Percentiles rank a stretch among this genome's conserved stretches.
Conservation (phyloP, 768 basidiomycete genomes). For the Hortiboletus flavorubellus region DNA sequence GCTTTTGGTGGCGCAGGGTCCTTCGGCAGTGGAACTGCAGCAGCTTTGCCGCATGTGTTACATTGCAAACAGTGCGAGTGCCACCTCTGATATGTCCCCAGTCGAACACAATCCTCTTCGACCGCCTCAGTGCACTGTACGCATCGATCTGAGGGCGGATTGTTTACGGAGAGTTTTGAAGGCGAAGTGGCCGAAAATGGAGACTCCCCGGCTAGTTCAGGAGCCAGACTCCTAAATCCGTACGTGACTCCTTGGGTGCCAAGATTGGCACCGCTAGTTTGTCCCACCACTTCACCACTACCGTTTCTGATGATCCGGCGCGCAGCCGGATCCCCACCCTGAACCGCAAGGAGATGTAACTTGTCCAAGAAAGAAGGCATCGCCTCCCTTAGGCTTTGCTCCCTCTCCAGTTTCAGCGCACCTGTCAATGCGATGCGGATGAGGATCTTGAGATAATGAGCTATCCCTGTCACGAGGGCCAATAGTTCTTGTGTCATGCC, state of each 20-base stretch:
- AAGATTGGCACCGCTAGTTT: constrained; percentile 46
- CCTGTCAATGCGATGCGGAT: constrained; percentile 97
- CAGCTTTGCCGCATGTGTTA: constrained; percentile 69
- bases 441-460: constrained; percentile 98
- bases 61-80: constrained; percentile 95
- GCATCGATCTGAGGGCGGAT: constrained; percentile 88
- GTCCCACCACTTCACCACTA: constrained; percentile 55
- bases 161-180: constrained; percentile 54
- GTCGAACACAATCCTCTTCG: constrained; percentile 94
- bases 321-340: constrained; percentile 77
- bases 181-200: constrained; percentile 52
- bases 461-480: constrained; percentile 96
- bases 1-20: constrained; percentile 50
- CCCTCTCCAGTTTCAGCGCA: constrained; percentile 91
- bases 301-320: constrained; percentile 72
- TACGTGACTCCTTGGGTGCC: constrained; percentile 89
- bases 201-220: constrained; percentile 86
- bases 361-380: constrained; percentile 91
- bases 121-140: constrained; percentile 85
- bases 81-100: constrained; percentile 97
- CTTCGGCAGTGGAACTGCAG: constrained; percentile 58
- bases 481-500: constrained; percentile 97
- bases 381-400: constrained; percentile 76
- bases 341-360: constrained; percentile 85
- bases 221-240: constrained; percentile 89